Evolutionary conservation across 1,284 basidiomycete genomes (phyloP).

Genomic region (Irpex sp.): DNA sequence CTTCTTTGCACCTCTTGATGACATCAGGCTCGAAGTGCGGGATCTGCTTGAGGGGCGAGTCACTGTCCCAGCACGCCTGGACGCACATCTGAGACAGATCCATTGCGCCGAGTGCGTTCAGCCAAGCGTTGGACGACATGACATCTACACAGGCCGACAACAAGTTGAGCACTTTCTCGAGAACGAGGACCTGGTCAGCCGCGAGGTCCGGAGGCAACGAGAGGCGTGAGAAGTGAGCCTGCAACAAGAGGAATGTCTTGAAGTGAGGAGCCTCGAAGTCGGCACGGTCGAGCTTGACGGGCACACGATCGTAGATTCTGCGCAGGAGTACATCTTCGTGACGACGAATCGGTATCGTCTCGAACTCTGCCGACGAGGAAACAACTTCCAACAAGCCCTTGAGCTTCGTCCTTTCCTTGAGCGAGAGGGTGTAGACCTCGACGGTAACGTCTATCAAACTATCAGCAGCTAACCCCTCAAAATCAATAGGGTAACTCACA

Average conservation of each 20-base stretch:
- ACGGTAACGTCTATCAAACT: constrained; percentile 81
- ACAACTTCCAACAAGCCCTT: constrained; percentile 97
- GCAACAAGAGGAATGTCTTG: constrained; percentile 96
- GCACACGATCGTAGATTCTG: constrained; percentile 95
- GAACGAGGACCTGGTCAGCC: constrained; percentile 83
- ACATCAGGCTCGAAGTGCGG: constrained; percentile 91
- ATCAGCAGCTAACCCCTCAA: constrained; percentile 10
- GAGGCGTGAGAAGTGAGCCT: constrained; percentile 95
- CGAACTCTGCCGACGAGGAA: constrained; percentile 95
- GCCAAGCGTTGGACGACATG: constrained; percentile 94
- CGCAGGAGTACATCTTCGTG: constrained; percentile 82
- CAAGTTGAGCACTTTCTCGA: constrained; percentile 88
- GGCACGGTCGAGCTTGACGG: constrained; percentile 84
- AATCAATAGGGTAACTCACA: constrained; percentile 44
- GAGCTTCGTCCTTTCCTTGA: constrained; percentile 97
- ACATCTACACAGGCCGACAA: constrained; percentile 96
- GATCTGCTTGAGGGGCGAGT: constrained; percentile 91
- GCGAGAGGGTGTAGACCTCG: constrained; percentile 93
- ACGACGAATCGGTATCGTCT: constrained; percentile 90
- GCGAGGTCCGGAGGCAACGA: constrained; percentile 91
- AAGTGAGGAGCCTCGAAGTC: constrained; percentile 95
- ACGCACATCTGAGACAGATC: constrained; percentile 99
- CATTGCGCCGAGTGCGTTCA: constrained; percentile 96
- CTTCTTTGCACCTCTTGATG: constrained; percentile 81
- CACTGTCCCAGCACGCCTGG: constrained; percentile 96